These are phyloP conservation scores for Pseudozyma hubeiensis DNA, from an alignment of 1,284 basidiomycete genomes.

Conservation along the genomic window DNA sequence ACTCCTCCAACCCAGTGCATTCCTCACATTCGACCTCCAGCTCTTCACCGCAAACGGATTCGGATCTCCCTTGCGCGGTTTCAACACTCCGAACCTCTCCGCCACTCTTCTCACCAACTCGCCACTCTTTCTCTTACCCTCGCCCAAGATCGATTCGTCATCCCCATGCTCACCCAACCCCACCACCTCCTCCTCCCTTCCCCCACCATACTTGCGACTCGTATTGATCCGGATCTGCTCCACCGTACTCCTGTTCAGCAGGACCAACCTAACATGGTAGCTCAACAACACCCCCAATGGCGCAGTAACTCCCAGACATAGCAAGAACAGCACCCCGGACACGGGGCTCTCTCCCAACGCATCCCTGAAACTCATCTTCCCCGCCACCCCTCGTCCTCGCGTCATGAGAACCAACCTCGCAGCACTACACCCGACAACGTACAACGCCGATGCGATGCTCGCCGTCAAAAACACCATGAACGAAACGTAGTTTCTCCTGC, in stretches of 20 bases:
- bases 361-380: slow-evolving; percentile 31
- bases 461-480: slow-evolving; percentile 64
- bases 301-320: slow-evolving; percentile 38
- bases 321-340: slow-evolving; percentile 57
- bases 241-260: slow-evolving; percentile 64
- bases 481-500: slow-evolving; percentile 65
- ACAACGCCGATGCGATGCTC: slow-evolving; percentile 29
- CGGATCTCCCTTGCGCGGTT: slow-evolving; percentile 40
- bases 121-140: neutral
- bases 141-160: neutral
- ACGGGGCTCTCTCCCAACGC: slow-evolving; percentile 56
- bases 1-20: slow-evolving; percentile 47
- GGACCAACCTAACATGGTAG: slow-evolving; percentile 62
- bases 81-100: slow-evolving; percentile 18
- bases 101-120: slow-evolving; percentile 6
- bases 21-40: slow-evolving; percentile 29
- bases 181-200: slow-evolving; percentile 43
- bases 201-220: slow-evolving; percentile 48
- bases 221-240: slow-evolving; percentile 66
- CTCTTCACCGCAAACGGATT: slow-evolving; percentile 52
- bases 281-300: slow-evolving; percentile 56
- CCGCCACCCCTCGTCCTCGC: slow-evolving; percentile 23
- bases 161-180: slow-evolving; percentile 12
- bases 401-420: slow-evolving; percentile 48
- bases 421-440: slow-evolving; percentile 41